Evolutionary conservation across 306 rosid species (phyloP), one percentile per base, ranked within the genome.

Genomic region (Hippophae rhamnoides): DNA sequence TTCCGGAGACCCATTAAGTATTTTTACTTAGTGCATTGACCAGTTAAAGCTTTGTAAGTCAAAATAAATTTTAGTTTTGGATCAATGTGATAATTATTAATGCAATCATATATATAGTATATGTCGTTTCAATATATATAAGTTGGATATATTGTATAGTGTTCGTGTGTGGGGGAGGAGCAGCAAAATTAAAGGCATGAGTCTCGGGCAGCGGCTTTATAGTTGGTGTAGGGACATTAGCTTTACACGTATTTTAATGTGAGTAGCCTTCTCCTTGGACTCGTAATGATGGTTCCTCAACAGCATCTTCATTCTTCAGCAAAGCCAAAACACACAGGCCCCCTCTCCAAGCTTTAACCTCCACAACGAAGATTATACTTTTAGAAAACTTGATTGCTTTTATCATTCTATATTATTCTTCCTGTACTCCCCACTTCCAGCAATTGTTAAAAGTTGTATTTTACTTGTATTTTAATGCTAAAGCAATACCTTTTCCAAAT

Each of bases 191-290:
- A 41, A 82, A 76, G 82, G 69, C 77, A 77, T 67, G 70, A 78
- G 75, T 82, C 80, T 76, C 67, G 81, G 71, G 63, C 74, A 71
- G 76, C 54, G 82, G 57, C 78, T 58, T 45, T 75, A 46, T 62
- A 60, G 74, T 78, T 78, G 64, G 72, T 60, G 72, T 76, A 54
- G 83, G 81, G 82, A 62, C 82, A 43, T 49, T 13, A 69, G 50
- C 85, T 78, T 81, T 81, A 74, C 85, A 74, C 87, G 83, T 79
- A 67, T 48, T 69, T 74, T 69, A 71, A 78, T 55, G 82, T 82
- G 81, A 82, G 75, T 80, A 61, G 81, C 65, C 62, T 48, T 63
- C 68, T 70, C 72, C 72, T 74, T 64, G 68, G 74, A 69, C 54
- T 62, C 25, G 74, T 68, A 79, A 84, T 79, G 60, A 84, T 84